These are phyloP conservation scores for Phoma sp. DNA, from an alignment of 2,329 filamentous ascomycete species.

Conservation along the genomic window DNA sequence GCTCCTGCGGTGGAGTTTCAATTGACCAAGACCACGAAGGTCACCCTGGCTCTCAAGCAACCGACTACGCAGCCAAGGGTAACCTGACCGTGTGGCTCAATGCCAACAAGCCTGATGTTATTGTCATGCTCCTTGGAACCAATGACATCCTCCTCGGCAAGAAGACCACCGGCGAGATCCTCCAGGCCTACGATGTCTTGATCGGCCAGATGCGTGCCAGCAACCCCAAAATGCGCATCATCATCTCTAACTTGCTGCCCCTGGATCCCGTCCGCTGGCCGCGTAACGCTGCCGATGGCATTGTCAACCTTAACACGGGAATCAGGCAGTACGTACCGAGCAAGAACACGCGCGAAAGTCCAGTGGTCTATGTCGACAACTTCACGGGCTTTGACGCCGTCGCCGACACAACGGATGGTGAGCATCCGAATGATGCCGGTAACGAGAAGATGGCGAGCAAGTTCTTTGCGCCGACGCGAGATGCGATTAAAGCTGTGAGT, in stretches of 20 bases:
- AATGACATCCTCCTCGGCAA: constrained; percentile 53
- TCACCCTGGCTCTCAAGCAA: constrained; percentile 52
- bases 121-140: constrained; percentile 57
- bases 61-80: constrained; percentile 49
- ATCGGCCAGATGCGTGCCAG: constrained; percentile 53
- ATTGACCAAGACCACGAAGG: constrained; percentile 57
- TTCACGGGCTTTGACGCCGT: constrained; percentile 37
- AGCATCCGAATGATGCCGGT: constrained; percentile 44
- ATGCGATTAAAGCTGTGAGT: constrained; percentile 21
- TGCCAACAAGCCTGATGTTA: constrained; percentile 51
- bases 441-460: constrained; percentile 41
- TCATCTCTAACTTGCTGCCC: constrained; percentile 46
- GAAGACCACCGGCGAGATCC: constrained; percentile 40
- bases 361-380: constrained; percentile 42
- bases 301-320: constrained; percentile 28
- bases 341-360: constrained; percentile 29
- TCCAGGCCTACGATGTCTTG: constrained; percentile 49
- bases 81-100: constrained; percentile 52
- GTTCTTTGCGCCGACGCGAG: constrained; percentile 32
- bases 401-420: constrained; percentile 43
- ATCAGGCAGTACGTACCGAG: constrained; percentile 29
- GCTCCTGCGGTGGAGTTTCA: constrained; percentile 46
- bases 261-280: constrained; percentile 37
- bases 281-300: constrained; percentile 20
- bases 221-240: constrained; percentile 51